Evolutionary conservation across 2,329 filamentous ascomycete genomes (phyloP), one percentile per base, ranked within the genome.

Genomic region (Pseudopyrenochaeta lycopersici): DNA sequence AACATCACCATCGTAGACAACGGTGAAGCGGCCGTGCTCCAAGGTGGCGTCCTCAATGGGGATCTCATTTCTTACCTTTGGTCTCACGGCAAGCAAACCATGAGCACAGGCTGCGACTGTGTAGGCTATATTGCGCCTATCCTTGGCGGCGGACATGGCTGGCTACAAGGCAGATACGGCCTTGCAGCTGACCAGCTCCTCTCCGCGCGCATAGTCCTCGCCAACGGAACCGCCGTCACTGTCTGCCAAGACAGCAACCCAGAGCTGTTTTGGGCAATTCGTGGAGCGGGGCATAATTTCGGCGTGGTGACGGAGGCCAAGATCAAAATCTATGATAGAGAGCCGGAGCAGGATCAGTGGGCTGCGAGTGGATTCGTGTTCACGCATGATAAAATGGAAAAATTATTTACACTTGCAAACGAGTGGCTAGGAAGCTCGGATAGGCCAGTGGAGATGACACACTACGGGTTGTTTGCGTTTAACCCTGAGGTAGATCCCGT

Each of bases 71-170:
- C 59, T 4, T 60, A 57, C 7, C 52, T 75, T 2, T 71, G 66
- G 58, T 49, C 52, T 10, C 58, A 55, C 9, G 69, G 71, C 12
- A 75, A 75, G 42, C 51, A 60, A 46, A 57, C 59, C 27, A 56
- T 55, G 36, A 65, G 59, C 1, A 58, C 54, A 2, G 58, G 49
- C 11, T 70, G 64, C 35, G 67, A 62, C 31, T 71, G 68, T 18
- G 62, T 63, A 12, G 85, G 85, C 2, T 82, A 87, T 12, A 82
- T 84, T 1, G 84, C 82, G 0, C 76, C 87, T 5, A 80, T 81
- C 0, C 76, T 88, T 1, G 84, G 84, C 10, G 85, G 84, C 21
- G 85, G 85, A 0, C 84, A 84, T 58, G 84, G 85, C 3, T 80
- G 81, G 72, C 71, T 87, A 11, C 81, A 80, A 44, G 81, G 83